These are phyloP conservation scores for Stagonosporopsis cucurbitacearum DNA, from an alignment of 2,329 filamentous ascomycete species.

Conservation along the genomic window DNA sequence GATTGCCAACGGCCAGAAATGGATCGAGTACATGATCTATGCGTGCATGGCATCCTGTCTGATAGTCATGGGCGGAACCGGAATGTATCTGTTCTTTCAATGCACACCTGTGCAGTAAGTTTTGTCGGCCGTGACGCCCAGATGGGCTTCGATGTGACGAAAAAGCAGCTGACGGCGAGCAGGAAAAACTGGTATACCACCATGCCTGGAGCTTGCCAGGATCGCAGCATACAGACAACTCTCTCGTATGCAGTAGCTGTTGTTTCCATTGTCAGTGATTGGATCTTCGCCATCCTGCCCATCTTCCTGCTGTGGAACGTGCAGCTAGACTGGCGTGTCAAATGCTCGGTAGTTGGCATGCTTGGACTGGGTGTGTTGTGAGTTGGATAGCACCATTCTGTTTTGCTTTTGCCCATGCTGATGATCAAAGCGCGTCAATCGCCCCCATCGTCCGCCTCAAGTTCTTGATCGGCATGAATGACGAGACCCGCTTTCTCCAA, in stretches of 20 bases:
- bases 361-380: slow-evolving; percentile 20
- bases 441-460: slow-evolving; percentile 24
- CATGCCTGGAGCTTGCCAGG: slow-evolving; percentile 10
- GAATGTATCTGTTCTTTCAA: slow-evolving; percentile 23
- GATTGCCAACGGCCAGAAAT: slow-evolving; percentile 20
- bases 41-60: slow-evolving; percentile 13
- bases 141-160: neutral
- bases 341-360: slow-evolving; percentile 53
- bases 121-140: neutral
- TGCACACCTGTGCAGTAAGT: slow-evolving; percentile 20
- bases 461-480: slow-evolving; percentile 20
- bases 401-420: neutral
- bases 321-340: slow-evolving; percentile 59
- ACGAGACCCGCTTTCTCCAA: slow-evolving; percentile 14
- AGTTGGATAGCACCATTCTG: neutral
- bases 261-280: slow-evolving; percentile 25
- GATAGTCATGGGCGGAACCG: slow-evolving; percentile 18
- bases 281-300: slow-evolving; percentile 28
- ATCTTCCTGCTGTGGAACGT: slow-evolving; percentile 60
- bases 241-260: slow-evolving; percentile 19
- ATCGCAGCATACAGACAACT: slow-evolving; percentile 14
- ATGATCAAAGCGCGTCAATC: slow-evolving; percentile 16
- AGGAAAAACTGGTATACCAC: slow-evolving; percentile 22
- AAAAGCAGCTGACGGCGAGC: neutral
- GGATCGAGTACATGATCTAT: slow-evolving; percentile 22